Percentiles rank a stretch among this genome's conserved stretches.
Conservation (phyloP, 2,329 filamentous ascomycete species). For the Cordyceps fumosorosea region DNA sequence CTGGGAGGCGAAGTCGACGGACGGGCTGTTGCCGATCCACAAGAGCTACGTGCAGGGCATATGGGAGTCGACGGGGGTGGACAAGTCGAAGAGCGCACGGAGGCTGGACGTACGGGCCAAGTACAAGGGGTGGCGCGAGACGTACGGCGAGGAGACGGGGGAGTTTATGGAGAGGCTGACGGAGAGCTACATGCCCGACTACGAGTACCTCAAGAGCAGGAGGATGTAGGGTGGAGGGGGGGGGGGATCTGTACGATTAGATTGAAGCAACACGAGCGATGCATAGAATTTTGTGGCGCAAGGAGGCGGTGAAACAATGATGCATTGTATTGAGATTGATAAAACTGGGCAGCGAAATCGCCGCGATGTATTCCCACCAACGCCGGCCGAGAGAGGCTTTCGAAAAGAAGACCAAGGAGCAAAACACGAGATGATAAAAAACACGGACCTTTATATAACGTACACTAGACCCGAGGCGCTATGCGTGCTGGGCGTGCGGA, state of each 20-base stretch:
- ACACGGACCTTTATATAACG: neutral
- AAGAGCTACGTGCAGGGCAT: constrained; percentile 10
- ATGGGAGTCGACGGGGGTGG: constrained; percentile 7
- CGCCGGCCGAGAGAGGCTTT: neutral
- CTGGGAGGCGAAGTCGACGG: constrained; percentile 6
- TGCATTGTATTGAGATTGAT: neutral
- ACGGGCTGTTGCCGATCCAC: neutral
- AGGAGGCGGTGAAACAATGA: neutral
- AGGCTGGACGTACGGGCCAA: neutral
- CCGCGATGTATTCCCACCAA: neutral
- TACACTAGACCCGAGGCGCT: neutral
- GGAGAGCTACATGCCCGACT: constrained; percentile 3
- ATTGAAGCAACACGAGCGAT: neutral
- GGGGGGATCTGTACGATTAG: neutral
- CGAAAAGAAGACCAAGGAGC: neutral
- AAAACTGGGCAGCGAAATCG: neutral
- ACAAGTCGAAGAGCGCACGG: constrained; percentile 10
- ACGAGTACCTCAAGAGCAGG: constrained; percentile 9
- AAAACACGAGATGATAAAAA: neutral
- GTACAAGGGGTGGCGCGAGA: constrained; percentile 4
- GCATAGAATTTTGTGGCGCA: neutral
- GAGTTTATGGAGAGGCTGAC: neutral
- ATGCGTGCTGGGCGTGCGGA: constrained; percentile 2
- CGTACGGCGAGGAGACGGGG: constrained; percentile 4
- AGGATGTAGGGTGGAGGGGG: neutral